Base-by-base conservation (phyloP, 306 rosid genomes). In the apple (Malus domestica) region DNA sequence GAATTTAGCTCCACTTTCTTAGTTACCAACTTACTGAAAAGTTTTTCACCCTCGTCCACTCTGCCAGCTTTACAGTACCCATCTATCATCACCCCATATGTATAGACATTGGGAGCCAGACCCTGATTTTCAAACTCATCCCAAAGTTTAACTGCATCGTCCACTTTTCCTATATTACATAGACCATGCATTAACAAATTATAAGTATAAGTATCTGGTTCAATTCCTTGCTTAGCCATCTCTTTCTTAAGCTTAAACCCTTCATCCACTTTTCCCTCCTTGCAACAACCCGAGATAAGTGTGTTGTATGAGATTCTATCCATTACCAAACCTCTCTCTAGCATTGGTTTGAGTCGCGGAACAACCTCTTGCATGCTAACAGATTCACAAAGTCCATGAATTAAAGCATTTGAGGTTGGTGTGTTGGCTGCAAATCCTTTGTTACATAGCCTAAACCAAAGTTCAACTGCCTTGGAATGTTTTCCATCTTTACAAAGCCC, bases 221-320 rank as follows among this genome's bases (percentile, higher is more conserved):
- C 80, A 79, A 89, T 83, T 80, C 80, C 87, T 82, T 49, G 83
- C 60, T 71, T 70, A 70, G 72, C 42, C 97, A 89, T 89, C 81
- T 86, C 89, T 70, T 86, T 85, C 87, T 82, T 87, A 51, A 91
- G 83, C 82, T 69, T 73, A 77, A 87, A 82, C 58, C 86, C 90
- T 67, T 81, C 83, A 63, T 83, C 86, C 25, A 86, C 79, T 73
- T 68, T 76, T 58, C 89, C 92, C 78, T 65, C 72, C 76, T 72
- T 89, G 83, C 90, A 87, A 83, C 75, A 89, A 45, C 94, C 90
- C 61, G 81, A 82, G 62, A 91, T 89, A 73, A 91, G 89, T 40
- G 88, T 86, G 85, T 91, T 91, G 82, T 85, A 91, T 12, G 97
- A 86, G 72, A 86, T 86, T 18, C 30, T 83, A 87, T 91, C 94